Base-by-base conservation (phyloP, 306 rosid species). In the Vachellia collinsii region DNA sequence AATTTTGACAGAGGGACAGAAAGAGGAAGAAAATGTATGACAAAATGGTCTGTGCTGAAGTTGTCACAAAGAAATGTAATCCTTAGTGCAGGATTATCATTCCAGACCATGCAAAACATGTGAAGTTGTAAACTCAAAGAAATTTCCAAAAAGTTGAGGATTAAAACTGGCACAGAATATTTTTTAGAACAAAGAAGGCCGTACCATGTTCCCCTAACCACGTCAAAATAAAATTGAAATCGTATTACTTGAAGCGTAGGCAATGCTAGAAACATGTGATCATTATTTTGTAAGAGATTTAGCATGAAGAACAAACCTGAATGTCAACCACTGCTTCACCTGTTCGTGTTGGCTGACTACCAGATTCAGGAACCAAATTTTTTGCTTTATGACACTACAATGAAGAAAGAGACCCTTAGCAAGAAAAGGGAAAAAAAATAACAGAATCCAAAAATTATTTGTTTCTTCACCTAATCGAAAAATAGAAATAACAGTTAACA, bases 381-480 rank as follows among this genome's bases (percentile, higher is more conserved):
- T 95, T 95, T 46, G 99, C 99, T 87, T 95, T 95, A 83, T 95
- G 99, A 88, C 98, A 93, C 99, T 95, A 77, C 93, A 95, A 85
- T 86, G 82, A 86, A 87, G 87, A 86, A 86, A 84, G 72, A 81
- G 81, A 77, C 77, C 87, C 81, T 88, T 84, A 87, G 91, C 79
- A 90, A 87, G 71, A 58, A 83, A 85, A 79, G 69, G 72, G 36
- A 46, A 64, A 38, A 38, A 73, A 36, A 83, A 71, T 70, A 65
- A 83, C 72, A 84, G 83, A 86, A 83, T 83, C 76, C 80, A 65
- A 74, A 63, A 68, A 79, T 44, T 34, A 58, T 46, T 53, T 76
- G 38, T 75, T 53, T 76, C 44, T 68, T 46, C 71, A 74, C 46
- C 41, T 51, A 19, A 46, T 70, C 48, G 66, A 74, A 72, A 83